These are phyloP conservation scores for Alloascoidea hylecoeti DNA, from an alignment of 805 yeast genomes.

Conservation along the genomic window DNA sequence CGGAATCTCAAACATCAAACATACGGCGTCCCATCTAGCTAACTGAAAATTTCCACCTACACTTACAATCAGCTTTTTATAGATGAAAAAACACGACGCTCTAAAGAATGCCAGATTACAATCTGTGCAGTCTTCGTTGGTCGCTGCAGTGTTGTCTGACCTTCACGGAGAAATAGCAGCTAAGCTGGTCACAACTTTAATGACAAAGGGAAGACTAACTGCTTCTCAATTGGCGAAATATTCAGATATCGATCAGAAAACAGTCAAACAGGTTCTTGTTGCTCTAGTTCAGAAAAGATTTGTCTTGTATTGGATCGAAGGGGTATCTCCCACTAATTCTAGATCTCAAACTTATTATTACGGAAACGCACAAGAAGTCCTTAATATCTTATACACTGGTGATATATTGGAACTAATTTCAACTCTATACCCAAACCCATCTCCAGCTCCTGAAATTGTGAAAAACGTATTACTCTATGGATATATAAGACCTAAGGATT, in stretches of 20 bases:
- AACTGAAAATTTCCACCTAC: too few species aligned
- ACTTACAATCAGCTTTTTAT: too few species aligned
- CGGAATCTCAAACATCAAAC: too few species aligned
- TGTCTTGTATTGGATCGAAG: slow-evolving; percentile 48
- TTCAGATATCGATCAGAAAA: slow-evolving; percentile 30
- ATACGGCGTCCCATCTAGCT: too few species aligned
- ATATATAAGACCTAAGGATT: slow-evolving; percentile 43
- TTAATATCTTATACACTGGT: slow-evolving; percentile 60
- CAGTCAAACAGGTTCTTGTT: slow-evolving; percentile 54
- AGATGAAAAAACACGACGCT: too few species aligned
- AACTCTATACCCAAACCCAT: slow-evolving; percentile 21
- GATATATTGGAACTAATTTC: slow-evolving; percentile 47
- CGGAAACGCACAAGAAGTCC: slow-evolving; percentile 49
- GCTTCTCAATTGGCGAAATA: slow-evolving; percentile 35
- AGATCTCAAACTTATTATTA: slow-evolving; percentile 31
- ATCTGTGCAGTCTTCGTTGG: slow-evolving; percentile 11
- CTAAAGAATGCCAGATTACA: slow-evolving; percentile 5
- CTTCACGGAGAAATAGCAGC: slow-evolving; percentile 64
- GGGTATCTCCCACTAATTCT: slow-evolving; percentile 11
- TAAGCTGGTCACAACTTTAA: slow-evolving; percentile 38
- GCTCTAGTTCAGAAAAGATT: slow-evolving; percentile 71
- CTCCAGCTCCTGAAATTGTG: slow-evolving; percentile 40
- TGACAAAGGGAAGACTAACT: slow-evolving; percentile 54
- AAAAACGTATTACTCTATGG: slow-evolving; percentile 65
- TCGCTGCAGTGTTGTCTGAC: slow-evolving; percentile 14